phyloP scores from a whole-genome alignment of 768 basidiomycete species.

The Tulasnella sp. region DNA sequence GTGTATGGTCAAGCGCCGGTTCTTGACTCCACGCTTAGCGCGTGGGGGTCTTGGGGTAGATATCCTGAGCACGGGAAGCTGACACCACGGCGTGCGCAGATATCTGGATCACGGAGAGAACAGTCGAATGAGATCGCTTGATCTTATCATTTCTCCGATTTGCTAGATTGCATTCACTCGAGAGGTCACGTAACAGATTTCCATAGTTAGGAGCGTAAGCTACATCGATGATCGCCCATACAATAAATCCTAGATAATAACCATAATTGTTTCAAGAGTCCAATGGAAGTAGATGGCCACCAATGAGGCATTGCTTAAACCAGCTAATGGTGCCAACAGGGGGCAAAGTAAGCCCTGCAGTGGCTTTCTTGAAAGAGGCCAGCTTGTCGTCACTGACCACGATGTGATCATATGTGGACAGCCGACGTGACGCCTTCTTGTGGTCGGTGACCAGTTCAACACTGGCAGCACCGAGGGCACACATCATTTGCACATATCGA shows the following conservation, averaged over 20 bases:
- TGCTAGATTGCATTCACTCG: neutral
- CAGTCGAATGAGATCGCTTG: too few species aligned
- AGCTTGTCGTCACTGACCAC: neutral
- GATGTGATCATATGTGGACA: neutral
- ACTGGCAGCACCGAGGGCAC: neutral
- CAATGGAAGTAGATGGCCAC: neutral
- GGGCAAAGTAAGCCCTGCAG: neutral
- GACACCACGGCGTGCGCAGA: too few species aligned
- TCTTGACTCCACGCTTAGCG: neutral
- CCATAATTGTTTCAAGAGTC: neutral
- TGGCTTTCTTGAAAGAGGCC: neutral
- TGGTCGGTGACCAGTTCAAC: neutral
- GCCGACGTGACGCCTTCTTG: neutral
- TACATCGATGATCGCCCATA: neutral
- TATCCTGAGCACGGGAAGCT: neutral
- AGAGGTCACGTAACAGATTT: neutral
- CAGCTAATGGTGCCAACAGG: neutral
- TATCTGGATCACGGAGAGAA: too few species aligned
- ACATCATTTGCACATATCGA: slow-evolving; percentile 2
- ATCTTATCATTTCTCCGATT: too few species aligned
- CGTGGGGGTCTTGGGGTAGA: neutral
- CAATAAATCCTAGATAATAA: neutral
- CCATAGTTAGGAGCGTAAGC: neutral
- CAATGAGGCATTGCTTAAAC: slow-evolving; percentile 15
- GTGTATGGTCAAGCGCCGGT: neutral